Evolutionary conservation across 257 asterid species (phyloP).

Genomic region (Mitragyna speciosa): DNA sequence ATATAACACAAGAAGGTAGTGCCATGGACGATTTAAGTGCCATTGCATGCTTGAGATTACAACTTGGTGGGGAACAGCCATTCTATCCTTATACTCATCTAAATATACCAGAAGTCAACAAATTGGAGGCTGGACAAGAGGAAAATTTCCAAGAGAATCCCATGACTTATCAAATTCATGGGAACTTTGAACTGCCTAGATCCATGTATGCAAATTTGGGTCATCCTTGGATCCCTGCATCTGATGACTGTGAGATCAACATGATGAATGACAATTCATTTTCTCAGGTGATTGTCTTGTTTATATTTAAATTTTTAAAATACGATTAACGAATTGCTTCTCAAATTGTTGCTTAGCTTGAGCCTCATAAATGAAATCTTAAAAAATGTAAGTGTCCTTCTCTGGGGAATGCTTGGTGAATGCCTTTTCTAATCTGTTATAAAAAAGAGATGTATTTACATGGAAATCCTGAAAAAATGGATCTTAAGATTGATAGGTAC

Average conservation of each 20-base stretch:
- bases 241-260: slow-evolving; percentile 44
- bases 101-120: slow-evolving; percentile 42
- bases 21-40: slow-evolving; percentile 56
- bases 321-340: not conserved
- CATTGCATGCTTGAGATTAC: slow-evolving; percentile 49
- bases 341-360: not conserved
- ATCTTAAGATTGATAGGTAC: not conserved
- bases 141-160: slow-evolving; percentile 40
- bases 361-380: not conserved
- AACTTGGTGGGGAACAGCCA: slow-evolving; percentile 46
- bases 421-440: not conserved
- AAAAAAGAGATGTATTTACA: not conserved
- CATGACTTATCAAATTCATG: slow-evolving; percentile 51
- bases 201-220: slow-evolving; percentile 43
- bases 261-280: slow-evolving; percentile 50
- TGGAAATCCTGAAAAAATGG: not conserved
- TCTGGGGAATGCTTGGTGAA: not conserved
- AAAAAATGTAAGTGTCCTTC: not conserved
- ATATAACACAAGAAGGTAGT: slow-evolving; percentile 46
- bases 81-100: slow-evolving; percentile 43
- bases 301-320: not conserved
- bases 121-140: slow-evolving; percentile 46
- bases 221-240: slow-evolving; percentile 42
- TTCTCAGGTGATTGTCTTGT: slow-evolving; percentile 48
- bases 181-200: slow-evolving; percentile 57